Evolutionary conservation across 257 asterid species (phyloP), one percentile per base, ranked within the genome.

Genomic region (Sherardia arvensis): DNA sequence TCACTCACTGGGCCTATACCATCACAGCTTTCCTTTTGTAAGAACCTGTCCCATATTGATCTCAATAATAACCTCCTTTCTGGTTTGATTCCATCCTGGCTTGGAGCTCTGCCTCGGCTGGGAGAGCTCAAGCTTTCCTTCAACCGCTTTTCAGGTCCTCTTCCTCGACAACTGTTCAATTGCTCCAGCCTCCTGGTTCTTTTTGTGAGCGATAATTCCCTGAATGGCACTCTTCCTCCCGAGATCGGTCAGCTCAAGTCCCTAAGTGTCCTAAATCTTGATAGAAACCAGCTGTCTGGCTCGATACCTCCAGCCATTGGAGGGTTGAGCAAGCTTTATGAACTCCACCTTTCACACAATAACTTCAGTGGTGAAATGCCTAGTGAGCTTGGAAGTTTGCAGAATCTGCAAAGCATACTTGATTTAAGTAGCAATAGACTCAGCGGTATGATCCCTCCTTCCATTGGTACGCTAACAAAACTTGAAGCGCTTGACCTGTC

Each of bases 401-500:
- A 82, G 72, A 79, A 91, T 70, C 74, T 91, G 76, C 98, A 91
- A 69, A 91, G 88, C 68, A 59, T 73, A 38, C 84, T 91, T 17
- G 90, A 91, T 69, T 60, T 91, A 70, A 88, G 98, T 85, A 69
- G 78, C 83, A 91, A 91, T 38, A 91, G 80, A 67, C 80, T 88
- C 66, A 81, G 62, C 3, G 96, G 95, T 8, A 69, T 11, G 28
- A 81, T 91, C 70, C 96, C 98, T 21, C 43, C 77, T 12, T 71
- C 91, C 4, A 76, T 91, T 14, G 83, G 78, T 18, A 55, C 79
- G n/a, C 82, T 91, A 30, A 59, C 84, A 7, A 91, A 88, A 81
- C 98, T 86, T 3, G 96, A 91, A 75, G 77, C 76, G 9, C 95
- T 91, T 21, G 95, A 88, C 70, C 78, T 91, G 6, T 88, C 98